A percentile compares a stretch with the other conserved stretches of the same genome.
Conservation (phyloP, 768 basidiomycete species). For the Kwoniella sp. region DNA sequence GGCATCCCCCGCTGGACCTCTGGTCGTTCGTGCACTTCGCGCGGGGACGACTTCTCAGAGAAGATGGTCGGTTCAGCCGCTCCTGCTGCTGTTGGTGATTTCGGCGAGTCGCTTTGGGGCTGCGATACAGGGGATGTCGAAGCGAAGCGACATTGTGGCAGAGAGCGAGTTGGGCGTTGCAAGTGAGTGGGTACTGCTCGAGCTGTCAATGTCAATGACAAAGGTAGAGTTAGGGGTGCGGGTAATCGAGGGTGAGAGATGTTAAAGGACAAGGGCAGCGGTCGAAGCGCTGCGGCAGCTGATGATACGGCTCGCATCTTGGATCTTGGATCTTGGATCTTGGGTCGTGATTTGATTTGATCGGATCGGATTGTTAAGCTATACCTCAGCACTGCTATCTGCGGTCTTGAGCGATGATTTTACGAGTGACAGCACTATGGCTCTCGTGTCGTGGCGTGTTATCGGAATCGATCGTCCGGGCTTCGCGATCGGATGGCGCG, state of each 20-base stretch:
- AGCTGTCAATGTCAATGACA: too few species aligned
- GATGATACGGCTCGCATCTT: background rate
- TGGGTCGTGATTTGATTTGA: background rate
- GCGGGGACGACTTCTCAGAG: constrained; percentile 38
- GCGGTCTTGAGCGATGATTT: too few species aligned
- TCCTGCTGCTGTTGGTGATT: background rate
- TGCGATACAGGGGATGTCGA: background rate
- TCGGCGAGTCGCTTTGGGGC: background rate
- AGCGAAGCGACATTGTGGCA: background rate
- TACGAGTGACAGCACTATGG: too few species aligned
- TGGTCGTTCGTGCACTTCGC: constrained; percentile 40
- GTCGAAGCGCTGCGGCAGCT: background rate
- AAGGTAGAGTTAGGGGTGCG: too few species aligned
- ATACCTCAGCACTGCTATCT: too few species aligned
- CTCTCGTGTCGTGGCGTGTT: too few species aligned
- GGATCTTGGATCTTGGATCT: too few species aligned
- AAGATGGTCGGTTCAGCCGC: constrained; percentile 38
- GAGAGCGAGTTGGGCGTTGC: background rate
- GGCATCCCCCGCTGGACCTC: constrained; percentile 40
- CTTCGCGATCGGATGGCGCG: too few species aligned
- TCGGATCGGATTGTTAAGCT: too few species aligned
- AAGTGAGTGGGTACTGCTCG: too few species aligned
- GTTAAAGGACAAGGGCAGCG: background rate
- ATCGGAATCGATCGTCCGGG: too few species aligned
- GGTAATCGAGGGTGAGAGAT: background rate